Evolutionary conservation across 2,329 filamentous ascomycete genomes (phyloP).

Genomic region (Diaporthe citrichinensis): DNA sequence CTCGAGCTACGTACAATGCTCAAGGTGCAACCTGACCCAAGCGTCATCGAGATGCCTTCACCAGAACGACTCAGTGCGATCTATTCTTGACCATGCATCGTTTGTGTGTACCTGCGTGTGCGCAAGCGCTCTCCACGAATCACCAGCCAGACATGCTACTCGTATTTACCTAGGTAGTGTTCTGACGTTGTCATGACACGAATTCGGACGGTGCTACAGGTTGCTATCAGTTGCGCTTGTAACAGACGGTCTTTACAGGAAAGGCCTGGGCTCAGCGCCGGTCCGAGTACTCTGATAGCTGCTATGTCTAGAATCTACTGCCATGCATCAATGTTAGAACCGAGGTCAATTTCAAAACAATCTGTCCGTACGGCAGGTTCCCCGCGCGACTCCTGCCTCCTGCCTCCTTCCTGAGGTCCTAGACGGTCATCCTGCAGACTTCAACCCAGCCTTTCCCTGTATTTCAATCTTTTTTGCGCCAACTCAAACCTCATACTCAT

Average conservation of each 20-base stretch:
- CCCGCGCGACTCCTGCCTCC: neutral
- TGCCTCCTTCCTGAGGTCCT: neutral
- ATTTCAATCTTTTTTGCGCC: neutral
- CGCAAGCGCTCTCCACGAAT: neutral
- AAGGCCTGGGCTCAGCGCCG: neutral
- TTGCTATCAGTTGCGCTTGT: neutral
- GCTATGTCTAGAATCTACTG: neutral
- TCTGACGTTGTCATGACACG: neutral
- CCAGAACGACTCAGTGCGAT: too few relatives aligned
- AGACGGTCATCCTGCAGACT: neutral
- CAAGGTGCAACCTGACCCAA: too few relatives aligned
- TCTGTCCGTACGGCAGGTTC: neutral
- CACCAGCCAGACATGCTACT: neutral
- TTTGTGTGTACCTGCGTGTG: too few relatives aligned
- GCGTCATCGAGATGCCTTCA: too few relatives aligned
- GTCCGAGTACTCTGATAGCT: neutral
- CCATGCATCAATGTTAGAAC: neutral
- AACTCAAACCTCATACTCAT: neutral
- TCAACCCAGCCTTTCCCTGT: neutral
- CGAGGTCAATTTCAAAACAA: neutral
- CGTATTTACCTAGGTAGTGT: neutral
- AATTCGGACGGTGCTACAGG: neutral
- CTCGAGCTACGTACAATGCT: too few relatives aligned
- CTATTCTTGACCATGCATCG: too few relatives aligned
- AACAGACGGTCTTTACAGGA: neutral